Conservation (phyloP, 345 rosid genomes). For the Melaleuca alternifolia region DNA sequence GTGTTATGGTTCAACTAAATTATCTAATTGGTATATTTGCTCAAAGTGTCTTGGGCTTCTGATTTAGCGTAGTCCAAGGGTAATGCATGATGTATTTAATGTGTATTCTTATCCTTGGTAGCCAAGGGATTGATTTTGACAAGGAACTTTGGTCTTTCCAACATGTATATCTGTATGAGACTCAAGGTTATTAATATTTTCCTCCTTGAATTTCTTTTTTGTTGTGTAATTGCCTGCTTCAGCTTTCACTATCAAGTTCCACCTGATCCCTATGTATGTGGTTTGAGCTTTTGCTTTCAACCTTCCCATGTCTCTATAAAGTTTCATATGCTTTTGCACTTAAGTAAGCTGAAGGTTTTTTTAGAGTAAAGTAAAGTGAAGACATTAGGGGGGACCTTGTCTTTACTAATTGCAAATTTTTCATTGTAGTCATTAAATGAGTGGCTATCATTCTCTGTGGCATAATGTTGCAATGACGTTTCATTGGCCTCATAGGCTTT, state of each 20-base stretch:
- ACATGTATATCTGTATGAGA: background rate
- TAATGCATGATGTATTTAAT: background rate
- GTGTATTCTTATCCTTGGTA: background rate
- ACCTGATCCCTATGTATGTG: background rate
- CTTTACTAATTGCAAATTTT: background rate
- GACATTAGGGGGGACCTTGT: background rate
- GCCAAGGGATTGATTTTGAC: background rate
- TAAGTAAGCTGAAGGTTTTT: background rate
- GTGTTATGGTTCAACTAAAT: background rate
- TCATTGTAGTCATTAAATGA: background rate
- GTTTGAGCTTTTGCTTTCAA: background rate
- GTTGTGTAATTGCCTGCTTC: background rate
- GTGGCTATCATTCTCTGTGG: background rate
- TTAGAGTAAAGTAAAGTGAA: background rate
- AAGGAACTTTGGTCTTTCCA: background rate
- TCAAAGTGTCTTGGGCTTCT: background rate
- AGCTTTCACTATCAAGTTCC: background rate
- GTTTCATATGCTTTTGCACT: background rate
- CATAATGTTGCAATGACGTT: background rate
- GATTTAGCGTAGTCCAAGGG: background rate
- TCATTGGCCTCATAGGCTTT: background rate
- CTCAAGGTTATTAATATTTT: background rate
- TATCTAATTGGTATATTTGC: background rate
- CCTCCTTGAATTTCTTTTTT: background rate
- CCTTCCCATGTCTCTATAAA: background rate